These are phyloP conservation scores for Stagonosporopsis tanaceti DNA, from an alignment of 2,329 filamentous ascomycete species.

Conservation along the genomic window DNA sequence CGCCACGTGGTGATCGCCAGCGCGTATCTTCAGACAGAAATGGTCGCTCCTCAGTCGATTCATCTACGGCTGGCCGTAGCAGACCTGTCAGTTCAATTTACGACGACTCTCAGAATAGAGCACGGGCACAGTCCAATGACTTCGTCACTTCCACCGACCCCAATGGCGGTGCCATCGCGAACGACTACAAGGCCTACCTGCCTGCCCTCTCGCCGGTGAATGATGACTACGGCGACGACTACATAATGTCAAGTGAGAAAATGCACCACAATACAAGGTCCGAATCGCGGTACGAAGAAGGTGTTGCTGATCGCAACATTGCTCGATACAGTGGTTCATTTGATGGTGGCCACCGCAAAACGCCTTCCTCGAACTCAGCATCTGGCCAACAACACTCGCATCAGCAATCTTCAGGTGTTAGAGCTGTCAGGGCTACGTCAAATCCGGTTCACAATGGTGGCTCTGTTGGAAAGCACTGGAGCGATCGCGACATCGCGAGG, in stretches of 20 bases:
- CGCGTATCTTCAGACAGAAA: constrained; percentile 4
- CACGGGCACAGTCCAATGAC: not conserved
- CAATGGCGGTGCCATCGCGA: constrained; percentile 26
- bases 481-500: constrained; percentile 16
- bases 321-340: constrained; percentile 23
- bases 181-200: constrained; percentile 33
- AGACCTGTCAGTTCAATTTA: constrained; percentile 25
- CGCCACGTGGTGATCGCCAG: constrained; percentile 4
- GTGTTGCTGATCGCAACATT: constrained; percentile 43
- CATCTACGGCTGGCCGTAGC: constrained; percentile 14
- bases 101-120: constrained; percentile 11
- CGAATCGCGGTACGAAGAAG: constrained; percentile 62
- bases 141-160: constrained; percentile 5
- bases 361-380: not conserved
- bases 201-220: constrained; percentile 24
- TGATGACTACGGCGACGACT: constrained; percentile 19
- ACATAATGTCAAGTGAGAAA: constrained; percentile 33
- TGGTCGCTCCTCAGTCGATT: constrained; percentile 11
- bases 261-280: constrained; percentile 23
- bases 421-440: constrained; percentile 8
- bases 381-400: not conserved
- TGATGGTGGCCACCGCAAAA: constrained; percentile 8
- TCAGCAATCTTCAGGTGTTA: not conserved
- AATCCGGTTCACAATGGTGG: constrained; percentile 9
- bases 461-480: constrained; percentile 7